A percentile compares a stretch with the other conserved stretches of the same genome.
phyloP scores from a whole-genome alignment of 2,329 filamentous ascomycete genomes.

The Talaromyces funiculosus region DNA sequence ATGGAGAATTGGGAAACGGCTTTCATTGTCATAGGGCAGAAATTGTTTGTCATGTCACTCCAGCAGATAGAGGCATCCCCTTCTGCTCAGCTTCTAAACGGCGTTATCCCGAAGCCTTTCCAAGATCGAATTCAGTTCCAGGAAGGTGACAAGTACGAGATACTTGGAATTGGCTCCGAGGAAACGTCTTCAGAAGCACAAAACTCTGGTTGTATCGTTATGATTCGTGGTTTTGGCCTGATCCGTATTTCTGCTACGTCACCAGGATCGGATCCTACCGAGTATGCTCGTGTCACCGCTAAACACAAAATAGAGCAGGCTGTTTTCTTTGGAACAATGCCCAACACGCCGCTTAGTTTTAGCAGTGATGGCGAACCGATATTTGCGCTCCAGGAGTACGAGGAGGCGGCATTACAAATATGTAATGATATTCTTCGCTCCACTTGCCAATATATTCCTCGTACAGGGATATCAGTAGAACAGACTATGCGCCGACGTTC shows the following conservation, averaged over 20 bases:
- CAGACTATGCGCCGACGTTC: constrained; percentile 71
- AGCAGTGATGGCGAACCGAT: constrained; percentile 59
- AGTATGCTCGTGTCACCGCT: constrained; percentile 58
- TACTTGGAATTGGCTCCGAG: constrained; percentile 49
- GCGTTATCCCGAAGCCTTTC: constrained; percentile 61
- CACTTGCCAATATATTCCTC: constrained; percentile 66
- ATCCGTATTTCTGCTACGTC: constrained; percentile 47
- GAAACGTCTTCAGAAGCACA: constrained; percentile 34
- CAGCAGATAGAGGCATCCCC: constrained; percentile 62
- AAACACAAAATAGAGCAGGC: constrained; percentile 91
- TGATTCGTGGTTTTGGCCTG: constrained; percentile 55
- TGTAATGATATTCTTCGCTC: constrained; percentile 79
- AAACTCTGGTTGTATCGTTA: constrained; percentile 45
- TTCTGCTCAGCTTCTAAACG: constrained; percentile 67
- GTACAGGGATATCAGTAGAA: constrained; percentile 68
- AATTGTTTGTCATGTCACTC: constrained; percentile 71
- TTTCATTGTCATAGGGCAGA: constrained; percentile 73
- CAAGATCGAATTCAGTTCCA: constrained; percentile 84
- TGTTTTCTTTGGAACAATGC: constrained; percentile 80
- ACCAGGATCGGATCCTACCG: constrained; percentile 42
- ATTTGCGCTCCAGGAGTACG: constrained; percentile 66
- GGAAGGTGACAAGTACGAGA: constrained; percentile 42
- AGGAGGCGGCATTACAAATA: constrained; percentile 68
- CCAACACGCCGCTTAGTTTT: constrained; percentile 84
- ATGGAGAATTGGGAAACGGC: constrained; percentile 74